Conservation (phyloP, 2,329 filamentous ascomycete genomes). For the Nigrospora osmanthi region DNA sequence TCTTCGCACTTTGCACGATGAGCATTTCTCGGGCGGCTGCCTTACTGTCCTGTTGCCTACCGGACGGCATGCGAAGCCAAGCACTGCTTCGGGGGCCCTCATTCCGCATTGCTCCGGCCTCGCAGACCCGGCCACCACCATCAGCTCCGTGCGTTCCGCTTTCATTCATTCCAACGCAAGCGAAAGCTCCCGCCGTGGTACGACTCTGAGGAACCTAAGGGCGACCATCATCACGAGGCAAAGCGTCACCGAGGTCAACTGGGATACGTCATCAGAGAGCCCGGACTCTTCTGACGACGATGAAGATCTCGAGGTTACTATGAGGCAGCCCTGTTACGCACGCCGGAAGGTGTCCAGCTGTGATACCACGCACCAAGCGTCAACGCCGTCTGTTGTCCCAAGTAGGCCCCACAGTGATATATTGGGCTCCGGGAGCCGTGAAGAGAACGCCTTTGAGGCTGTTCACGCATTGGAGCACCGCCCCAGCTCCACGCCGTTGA, state of each 20-base stretch:
- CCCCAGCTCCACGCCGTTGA: not conserved
- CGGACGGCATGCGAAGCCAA: slow-evolving; percentile 10
- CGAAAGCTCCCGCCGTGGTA: not conserved
- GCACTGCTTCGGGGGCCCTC: slow-evolving; percentile 10
- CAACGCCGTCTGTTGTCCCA: not conserved
- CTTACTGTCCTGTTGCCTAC: slow-evolving; percentile 13
- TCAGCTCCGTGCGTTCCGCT: slow-evolving; percentile 16
- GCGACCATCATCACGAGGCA: slow-evolving; percentile 20
- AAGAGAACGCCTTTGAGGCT: not conserved
- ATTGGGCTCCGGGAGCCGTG: not conserved
- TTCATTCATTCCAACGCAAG: slow-evolving; percentile 7
- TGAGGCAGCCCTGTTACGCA: too few relatives aligned
- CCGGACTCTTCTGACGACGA: not conserved
- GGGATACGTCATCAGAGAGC: slow-evolving; percentile 11
- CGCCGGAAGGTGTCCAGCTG: not conserved
- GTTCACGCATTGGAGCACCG: not conserved
- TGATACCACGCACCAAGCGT: not conserved
- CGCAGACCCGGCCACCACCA: slow-evolving; percentile 20
- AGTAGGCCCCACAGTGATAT: not conserved
- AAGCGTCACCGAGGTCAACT: slow-evolving; percentile 22
- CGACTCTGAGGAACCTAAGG: slow-evolving; percentile 4
- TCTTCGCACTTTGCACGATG: slow-evolving; percentile 11
- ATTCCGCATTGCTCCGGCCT: slow-evolving; percentile 10
- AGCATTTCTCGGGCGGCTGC: slow-evolving; percentile 5
- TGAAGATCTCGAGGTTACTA: not conserved